Conservation (phyloP, 352 stramenopile genomes). For the Stephanocyclus meneghinianus region DNA sequence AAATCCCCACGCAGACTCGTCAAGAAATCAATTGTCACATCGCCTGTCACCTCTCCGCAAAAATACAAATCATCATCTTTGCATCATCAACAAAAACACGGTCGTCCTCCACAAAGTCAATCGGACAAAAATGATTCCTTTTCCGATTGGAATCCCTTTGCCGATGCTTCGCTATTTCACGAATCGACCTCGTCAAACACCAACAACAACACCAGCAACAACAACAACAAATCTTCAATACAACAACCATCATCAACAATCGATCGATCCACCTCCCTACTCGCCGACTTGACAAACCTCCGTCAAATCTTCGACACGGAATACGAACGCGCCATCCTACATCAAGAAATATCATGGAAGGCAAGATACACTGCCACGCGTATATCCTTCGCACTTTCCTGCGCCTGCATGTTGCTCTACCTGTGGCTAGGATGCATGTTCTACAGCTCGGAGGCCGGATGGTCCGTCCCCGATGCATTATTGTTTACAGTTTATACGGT, state of each 20-base stretch:
- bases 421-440: constrained; percentile 69
- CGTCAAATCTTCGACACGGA: constrained; percentile 63
- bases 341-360: constrained; percentile 77
- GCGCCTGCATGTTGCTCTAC: constrained; percentile 68
- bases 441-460: constrained; percentile 55
- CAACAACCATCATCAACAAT: neutral
- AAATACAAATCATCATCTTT: neutral
- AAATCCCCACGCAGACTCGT: neutral
- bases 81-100: neutral
- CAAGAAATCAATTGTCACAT: neutral
- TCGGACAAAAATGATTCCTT: neutral
- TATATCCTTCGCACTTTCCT: constrained; percentile 54
- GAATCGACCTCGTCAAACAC: neutral
- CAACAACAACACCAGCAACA: neutral
- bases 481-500: constrained; percentile 82
- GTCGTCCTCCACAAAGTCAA: neutral
- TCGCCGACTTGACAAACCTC: constrained; percentile 12
- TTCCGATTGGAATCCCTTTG: neutral
- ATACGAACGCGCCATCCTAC: constrained; percentile 72
- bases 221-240: neutral
- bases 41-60: neutral
- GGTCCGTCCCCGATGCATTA: constrained; percentile 68
- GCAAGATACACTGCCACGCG: constrained; percentile 66
- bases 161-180: neutral
- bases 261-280: neutral